A percentile compares a stretch with the other conserved stretches of the same genome.
Conservation (phyloP, 805 yeast species). For the Candida rishiriensis region DNA sequence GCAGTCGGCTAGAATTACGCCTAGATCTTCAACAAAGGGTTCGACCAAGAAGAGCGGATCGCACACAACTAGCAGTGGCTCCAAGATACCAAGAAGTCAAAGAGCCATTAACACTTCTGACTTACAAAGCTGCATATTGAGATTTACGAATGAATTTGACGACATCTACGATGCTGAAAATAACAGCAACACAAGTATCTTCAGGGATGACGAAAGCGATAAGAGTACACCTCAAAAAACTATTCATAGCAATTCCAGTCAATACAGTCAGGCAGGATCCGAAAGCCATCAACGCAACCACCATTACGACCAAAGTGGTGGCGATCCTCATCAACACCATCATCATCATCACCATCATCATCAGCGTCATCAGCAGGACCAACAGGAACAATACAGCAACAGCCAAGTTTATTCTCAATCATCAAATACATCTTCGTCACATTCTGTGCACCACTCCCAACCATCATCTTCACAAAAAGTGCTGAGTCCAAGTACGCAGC, state of each 20-base stretch:
- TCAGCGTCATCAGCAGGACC: constrained; percentile 1
- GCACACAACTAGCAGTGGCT: constrained; percentile 11
- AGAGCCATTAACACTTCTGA: constrained; percentile 35
- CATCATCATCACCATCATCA: background rate
- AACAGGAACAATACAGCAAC: background rate
- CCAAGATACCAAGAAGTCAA: constrained; percentile 19
- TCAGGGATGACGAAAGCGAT: constrained; percentile 19
- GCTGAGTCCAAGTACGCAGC: background rate
- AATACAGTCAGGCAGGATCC: no score
- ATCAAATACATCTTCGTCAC: background rate
- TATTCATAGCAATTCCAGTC: no score
- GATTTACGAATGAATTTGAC: constrained; percentile 39
- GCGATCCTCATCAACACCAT: background rate
- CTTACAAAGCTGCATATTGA: constrained; percentile 35
- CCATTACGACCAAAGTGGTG: background rate
- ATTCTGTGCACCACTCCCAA: background rate
- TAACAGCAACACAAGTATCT: constrained; percentile 24
- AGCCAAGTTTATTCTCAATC: background rate
- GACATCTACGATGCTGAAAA: constrained; percentile 28
- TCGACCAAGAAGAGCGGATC: constrained; percentile 5
- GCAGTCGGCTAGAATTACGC: constrained; percentile 4
- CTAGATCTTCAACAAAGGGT: constrained; percentile 9
- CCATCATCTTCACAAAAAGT: background rate
- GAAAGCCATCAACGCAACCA: background rate
- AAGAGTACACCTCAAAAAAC: background rate